These are phyloP conservation scores for Sedum album DNA, from an alignment of 164 flowering plant species.

Conservation along the genomic window DNA sequence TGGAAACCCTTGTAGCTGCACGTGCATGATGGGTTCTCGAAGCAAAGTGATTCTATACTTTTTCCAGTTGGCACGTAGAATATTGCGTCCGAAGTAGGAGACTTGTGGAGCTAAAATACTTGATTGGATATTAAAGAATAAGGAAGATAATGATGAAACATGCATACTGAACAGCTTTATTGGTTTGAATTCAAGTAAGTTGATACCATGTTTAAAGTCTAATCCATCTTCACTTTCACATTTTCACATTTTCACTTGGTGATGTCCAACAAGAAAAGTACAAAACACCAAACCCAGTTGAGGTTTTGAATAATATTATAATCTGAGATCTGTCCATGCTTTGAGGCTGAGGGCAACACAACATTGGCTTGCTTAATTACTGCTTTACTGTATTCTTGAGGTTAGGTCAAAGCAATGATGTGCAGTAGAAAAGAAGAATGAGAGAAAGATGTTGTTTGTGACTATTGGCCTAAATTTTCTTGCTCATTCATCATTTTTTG, in stretches of 20 bases:
- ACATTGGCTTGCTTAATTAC: no score
- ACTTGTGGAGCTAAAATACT: neutral
- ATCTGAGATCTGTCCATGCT: neutral
- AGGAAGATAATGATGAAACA: constrained; percentile 2
- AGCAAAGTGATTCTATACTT: no score
- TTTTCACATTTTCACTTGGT: no score
- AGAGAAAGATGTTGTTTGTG: neutral
- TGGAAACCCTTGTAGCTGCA: no score
- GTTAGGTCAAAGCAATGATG: neutral
- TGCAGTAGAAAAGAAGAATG: neutral
- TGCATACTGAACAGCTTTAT: neutral
- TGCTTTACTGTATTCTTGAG: neutral
- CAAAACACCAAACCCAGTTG: neutral
- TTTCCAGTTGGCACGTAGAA: no score
- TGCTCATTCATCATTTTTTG: neutral
- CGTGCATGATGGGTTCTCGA: no score
- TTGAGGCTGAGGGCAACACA: no score
- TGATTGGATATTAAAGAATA: neutral
- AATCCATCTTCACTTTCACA: neutral
- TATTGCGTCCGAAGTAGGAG: no score
- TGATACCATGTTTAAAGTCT: neutral
- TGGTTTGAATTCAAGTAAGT: neutral
- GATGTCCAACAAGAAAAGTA: neutral
- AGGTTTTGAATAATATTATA: neutral
- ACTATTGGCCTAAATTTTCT: neutral